phyloP scores from a whole-genome alignment of 2,329 filamentous ascomycete species.

The Diplodia seriata region DNA sequence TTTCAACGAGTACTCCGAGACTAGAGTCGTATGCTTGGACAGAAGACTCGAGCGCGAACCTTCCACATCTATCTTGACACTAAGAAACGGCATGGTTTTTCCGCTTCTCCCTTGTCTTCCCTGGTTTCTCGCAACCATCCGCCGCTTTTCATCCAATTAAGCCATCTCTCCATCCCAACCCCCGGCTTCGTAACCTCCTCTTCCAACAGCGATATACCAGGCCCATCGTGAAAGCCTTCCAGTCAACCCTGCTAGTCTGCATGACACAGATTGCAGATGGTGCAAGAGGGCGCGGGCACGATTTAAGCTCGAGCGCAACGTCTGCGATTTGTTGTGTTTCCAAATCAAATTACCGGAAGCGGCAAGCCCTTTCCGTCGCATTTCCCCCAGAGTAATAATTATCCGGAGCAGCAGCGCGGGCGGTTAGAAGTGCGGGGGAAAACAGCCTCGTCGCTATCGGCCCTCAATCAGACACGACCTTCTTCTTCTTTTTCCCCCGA shows the following conservation, averaged over 20 bases:
- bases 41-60: no score
- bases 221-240: no score
- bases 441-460: neutral
- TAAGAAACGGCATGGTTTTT: no score
- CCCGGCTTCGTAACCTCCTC: no score
- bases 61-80: no score
- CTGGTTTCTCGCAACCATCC: no score
- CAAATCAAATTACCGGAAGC: neutral
- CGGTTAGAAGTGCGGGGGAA: slow-evolving; percentile 1
- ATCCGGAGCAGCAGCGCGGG: neutral
- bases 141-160: no score
- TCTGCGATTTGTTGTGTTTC: neutral
- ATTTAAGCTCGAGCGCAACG: neutral
- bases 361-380: neutral
- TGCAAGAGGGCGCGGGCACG: neutral
- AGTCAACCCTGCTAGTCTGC: no score
- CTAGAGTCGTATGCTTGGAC: neutral
- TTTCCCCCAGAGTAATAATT: neutral
- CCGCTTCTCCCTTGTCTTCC: no score
- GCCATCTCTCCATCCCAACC: no score
- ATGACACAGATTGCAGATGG: neutral
- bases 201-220: no score
- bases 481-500: no score
- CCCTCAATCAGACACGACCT: neutral
- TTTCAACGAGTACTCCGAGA: neutral